Conservation (phyloP, 352 stramenopile species). For the Globisporangium takayamanum region DNA sequence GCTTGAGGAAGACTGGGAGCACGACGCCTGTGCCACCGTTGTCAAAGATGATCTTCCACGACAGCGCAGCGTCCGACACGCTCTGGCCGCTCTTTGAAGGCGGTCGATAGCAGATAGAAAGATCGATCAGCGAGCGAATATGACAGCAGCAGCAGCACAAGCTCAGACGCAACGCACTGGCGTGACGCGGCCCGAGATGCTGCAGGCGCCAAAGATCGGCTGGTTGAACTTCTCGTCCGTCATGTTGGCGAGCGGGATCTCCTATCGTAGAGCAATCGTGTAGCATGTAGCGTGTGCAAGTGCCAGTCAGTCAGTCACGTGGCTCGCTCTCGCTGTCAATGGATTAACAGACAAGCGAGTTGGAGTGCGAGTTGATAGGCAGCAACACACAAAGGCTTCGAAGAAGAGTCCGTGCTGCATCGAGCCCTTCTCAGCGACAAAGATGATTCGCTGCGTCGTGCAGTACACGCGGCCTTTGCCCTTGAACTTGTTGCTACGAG, state of each 20-base stretch:
- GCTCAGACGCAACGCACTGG: conserved; percentile 21
- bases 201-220: conserved; percentile 86
- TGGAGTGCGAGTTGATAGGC: too few species aligned
- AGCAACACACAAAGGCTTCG: conserved; percentile 52
- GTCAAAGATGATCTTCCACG: conserved; percentile 82
- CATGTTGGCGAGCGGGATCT: conserved; percentile 76
- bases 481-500: conserved; percentile 48
- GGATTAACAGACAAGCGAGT: neutral
- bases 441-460: conserved; percentile 82
- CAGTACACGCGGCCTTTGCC: conserved; percentile 79
- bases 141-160: neutral
- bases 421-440: conserved; percentile 64
- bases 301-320: neutral
- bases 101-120: too few species aligned
- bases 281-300: neutral
- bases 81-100: conserved; percentile 1
- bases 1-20: conserved; percentile 72
- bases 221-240: conserved; percentile 88
- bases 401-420: conserved; percentile 66
- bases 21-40: conserved; percentile 81
- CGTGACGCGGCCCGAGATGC: conserved; percentile 68
- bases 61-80: conserved; percentile 21
- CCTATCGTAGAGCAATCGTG: conserved; percentile 21
- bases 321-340: neutral
- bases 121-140: neutral